Evolutionary conservation across 2,329 filamentous ascomycete species (phyloP).

Genomic region (Emericellopsis atlantica): DNA sequence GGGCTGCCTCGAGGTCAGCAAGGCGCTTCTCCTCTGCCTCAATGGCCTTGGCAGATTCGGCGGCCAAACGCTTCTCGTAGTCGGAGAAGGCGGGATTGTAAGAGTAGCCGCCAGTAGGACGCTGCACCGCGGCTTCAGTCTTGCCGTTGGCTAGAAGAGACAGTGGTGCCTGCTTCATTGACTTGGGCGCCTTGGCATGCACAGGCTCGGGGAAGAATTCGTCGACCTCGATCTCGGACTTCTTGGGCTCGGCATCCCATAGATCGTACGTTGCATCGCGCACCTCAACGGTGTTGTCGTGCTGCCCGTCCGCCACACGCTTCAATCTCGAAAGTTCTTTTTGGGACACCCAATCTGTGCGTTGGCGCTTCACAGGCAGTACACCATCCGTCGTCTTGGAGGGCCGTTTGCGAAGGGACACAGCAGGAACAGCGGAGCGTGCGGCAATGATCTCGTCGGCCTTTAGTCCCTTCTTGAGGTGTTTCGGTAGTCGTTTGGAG

Average conservation of each 20-base stretch:
- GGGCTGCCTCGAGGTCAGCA: slow-evolving; percentile 52
- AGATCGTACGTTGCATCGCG: slow-evolving; percentile 64
- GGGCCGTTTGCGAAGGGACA: slow-evolving; percentile 66
- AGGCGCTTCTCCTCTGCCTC: slow-evolving; percentile 67
- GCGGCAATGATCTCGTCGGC: slow-evolving; percentile 83
- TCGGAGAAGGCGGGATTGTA: slow-evolving; percentile 88
- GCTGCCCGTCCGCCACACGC: slow-evolving; percentile 64
- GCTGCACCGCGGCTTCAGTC: slow-evolving; percentile 61
- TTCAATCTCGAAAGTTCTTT: slow-evolving; percentile 73
- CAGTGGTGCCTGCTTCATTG: slow-evolving; percentile 64
- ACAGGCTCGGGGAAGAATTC: slow-evolving; percentile 54
- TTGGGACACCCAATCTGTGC: slow-evolving; percentile 67
- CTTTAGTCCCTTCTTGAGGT: slow-evolving; percentile 67
- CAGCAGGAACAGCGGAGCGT: slow-evolving; percentile 69
- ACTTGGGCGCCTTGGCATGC: slow-evolving; percentile 58
- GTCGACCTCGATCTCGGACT: slow-evolving; percentile 22
- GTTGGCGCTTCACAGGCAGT: slow-evolving; percentile 60
- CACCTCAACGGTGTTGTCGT: slow-evolving; percentile 38
- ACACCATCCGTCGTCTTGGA: slow-evolving; percentile 62
- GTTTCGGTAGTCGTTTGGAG: slow-evolving; percentile 49
- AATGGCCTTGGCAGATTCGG: slow-evolving; percentile 68
- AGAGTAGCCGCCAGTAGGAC: slow-evolving; percentile 70
- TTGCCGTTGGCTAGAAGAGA: slow-evolving; percentile 78
- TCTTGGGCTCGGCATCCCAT: slow-evolving; percentile 43
- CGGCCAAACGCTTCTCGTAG: slow-evolving; percentile 64